phyloP scores from a whole-genome alignment of 2,329 filamentous ascomycete species.

The Monosporascus sp. region DNA sequence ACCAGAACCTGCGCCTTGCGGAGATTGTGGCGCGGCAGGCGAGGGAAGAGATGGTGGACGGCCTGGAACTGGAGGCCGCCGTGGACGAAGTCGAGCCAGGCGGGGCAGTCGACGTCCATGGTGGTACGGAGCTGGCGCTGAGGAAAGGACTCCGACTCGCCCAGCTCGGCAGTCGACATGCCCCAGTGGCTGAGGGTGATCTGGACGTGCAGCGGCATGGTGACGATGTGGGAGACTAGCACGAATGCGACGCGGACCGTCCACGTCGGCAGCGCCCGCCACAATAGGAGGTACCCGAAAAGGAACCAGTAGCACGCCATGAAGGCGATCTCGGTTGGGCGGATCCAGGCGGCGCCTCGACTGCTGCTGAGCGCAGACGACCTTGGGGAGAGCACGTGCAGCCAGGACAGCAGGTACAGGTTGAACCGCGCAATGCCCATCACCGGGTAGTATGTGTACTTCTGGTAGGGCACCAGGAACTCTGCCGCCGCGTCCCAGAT shows the following conservation, averaged over 20 bases:
- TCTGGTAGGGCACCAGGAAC: slow-evolving; percentile 54
- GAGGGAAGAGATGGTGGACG: slow-evolving; percentile 64
- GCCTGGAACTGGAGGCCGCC: slow-evolving; percentile 70
- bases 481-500: slow-evolving; percentile 57
- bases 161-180: slow-evolving; percentile 63
- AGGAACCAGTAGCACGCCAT: slow-evolving; percentile 63
- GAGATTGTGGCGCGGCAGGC: slow-evolving; percentile 64
- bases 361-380: slow-evolving; percentile 50
- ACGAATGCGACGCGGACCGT: slow-evolving; percentile 55
- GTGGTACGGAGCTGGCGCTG: slow-evolving; percentile 67
- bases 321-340: slow-evolving; percentile 58
- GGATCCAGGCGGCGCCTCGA: slow-evolving; percentile 58
- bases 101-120: slow-evolving; percentile 69
- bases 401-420: slow-evolving; percentile 63
- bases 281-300: slow-evolving; percentile 62
- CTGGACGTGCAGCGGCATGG: slow-evolving; percentile 65
- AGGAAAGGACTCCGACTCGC: slow-evolving; percentile 60
- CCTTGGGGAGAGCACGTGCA: slow-evolving; percentile 53
- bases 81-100: slow-evolving; percentile 68
- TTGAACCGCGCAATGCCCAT: slow-evolving; percentile 68
- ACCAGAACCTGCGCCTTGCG: slow-evolving; percentile 55
- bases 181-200: slow-evolving; percentile 70
- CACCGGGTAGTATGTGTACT: slow-evolving; percentile 64
- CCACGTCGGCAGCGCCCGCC: slow-evolving; percentile 53
- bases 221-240: slow-evolving; percentile 58